Percentiles rank a stretch among this genome's conserved stretches.
Conservation (phyloP, 768 basidiomycete genomes). For the Pisolithus microcarpus region DNA sequence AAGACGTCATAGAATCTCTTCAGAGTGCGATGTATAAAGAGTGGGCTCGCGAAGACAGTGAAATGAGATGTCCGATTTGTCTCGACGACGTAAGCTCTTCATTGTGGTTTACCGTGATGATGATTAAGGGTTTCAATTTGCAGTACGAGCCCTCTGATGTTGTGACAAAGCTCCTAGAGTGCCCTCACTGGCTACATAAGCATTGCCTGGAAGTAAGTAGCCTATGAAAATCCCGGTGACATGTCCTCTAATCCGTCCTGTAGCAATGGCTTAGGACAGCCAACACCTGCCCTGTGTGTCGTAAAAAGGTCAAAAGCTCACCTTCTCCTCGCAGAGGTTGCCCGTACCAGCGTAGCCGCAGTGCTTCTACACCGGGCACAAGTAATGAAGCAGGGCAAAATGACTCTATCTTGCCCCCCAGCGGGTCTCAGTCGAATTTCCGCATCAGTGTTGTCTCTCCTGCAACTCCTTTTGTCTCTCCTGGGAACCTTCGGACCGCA, state of each 20-base stretch:
- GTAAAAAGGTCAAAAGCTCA: constrained; percentile 43
- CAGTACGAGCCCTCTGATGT: constrained; percentile 61
- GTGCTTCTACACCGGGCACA: constrained; percentile 3
- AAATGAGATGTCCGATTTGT: constrained; percentile 77
- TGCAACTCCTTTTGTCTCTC: not conserved
- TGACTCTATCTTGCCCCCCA: not conserved
- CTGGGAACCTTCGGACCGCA: not conserved
- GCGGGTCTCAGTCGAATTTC: constrained; percentile 6
- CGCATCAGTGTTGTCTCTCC: constrained; percentile 1
- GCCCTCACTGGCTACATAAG: constrained; percentile 77
- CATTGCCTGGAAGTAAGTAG: constrained; percentile 61
- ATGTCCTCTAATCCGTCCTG: constrained; percentile 4
- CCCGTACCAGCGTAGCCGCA: constrained; percentile 2
- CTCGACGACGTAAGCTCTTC: constrained; percentile 65
- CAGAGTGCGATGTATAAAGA: constrained; percentile 60
- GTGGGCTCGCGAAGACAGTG: constrained; percentile 59
- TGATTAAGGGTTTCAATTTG: constrained; percentile 4
- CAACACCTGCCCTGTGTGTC: constrained; percentile 76
- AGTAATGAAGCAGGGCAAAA: constrained; percentile 3
- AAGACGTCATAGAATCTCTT: constrained; percentile 50
- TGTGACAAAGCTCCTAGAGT: constrained; percentile 60
- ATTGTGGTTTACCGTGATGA: not conserved
- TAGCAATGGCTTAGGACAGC: constrained; percentile 79
- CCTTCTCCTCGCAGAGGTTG: constrained; percentile 16
- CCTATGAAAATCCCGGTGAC: not conserved